Evolutionary conservation across 352 stramenopile species (phyloP).

Genomic region (Globisporangium recalcitrans): DNA sequence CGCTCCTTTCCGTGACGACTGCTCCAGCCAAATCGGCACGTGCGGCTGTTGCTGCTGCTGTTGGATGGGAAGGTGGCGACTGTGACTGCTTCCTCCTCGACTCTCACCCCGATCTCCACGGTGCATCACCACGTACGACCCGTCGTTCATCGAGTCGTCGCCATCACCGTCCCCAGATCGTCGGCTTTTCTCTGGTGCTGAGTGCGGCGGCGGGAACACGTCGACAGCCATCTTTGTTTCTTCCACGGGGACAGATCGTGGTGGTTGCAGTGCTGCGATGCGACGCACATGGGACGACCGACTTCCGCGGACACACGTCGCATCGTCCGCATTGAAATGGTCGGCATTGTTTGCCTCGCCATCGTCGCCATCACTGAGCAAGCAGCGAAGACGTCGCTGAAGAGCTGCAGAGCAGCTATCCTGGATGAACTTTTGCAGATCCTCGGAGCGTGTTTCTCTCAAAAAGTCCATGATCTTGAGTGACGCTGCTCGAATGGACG

Average conservation of each 20-base stretch:
- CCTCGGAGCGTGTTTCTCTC: slow-evolving; percentile 25
- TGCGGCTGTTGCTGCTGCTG: slow-evolving; percentile 29
- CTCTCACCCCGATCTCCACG: slow-evolving; percentile 16
- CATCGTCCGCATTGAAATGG: slow-evolving; percentile 45
- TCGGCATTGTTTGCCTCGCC: slow-evolving; percentile 44
- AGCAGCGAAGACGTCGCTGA: slow-evolving; percentile 47
- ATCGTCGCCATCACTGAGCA: slow-evolving; percentile 35
- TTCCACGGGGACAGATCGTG: slow-evolving; percentile 59
- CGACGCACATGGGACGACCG: slow-evolving; percentile 67
- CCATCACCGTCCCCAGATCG: slow-evolving; percentile 21
- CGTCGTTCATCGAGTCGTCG: slow-evolving; percentile 37
- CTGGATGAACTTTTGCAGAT: slow-evolving; percentile 45
- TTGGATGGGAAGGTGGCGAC: background rate
- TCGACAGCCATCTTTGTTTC: slow-evolving; percentile 56
- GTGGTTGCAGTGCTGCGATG: slow-evolving; percentile 59
- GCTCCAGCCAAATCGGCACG: slow-evolving; percentile 57
- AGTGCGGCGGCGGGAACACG: slow-evolving; percentile 65
- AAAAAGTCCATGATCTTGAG: slow-evolving; percentile 45
- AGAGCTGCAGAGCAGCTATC: slow-evolving; percentile 51
- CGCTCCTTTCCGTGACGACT: slow-evolving; percentile 19
- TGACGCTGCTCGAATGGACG: slow-evolving; percentile 30
- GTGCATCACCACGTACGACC: slow-evolving; percentile 22
- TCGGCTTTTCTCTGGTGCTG: slow-evolving; percentile 51
- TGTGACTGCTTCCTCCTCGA: slow-evolving; percentile 6
- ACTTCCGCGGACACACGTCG: slow-evolving; percentile 61